Evolutionary conservation across 2,329 filamentous ascomycete species (phyloP).

Genomic region (Cordyceps farinosa): DNA sequence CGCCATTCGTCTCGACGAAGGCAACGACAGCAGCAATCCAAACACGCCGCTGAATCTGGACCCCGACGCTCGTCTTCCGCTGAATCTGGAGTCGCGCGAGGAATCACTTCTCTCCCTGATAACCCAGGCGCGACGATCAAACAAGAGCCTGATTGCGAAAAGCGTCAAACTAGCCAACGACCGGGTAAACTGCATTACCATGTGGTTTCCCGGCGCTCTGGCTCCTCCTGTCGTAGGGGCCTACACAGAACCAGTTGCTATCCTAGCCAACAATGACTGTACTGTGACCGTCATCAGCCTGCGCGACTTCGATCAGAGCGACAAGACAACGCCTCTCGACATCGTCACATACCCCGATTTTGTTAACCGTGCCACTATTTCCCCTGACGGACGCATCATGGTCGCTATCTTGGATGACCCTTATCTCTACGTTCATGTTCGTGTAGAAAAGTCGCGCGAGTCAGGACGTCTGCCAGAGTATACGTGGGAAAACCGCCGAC

Average conservation of each 20-base stretch:
- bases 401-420: slow-evolving; percentile 85
- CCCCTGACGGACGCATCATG: slow-evolving; percentile 77
- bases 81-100: slow-evolving; percentile 33
- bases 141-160: slow-evolving; percentile 46
- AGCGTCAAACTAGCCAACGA: slow-evolving; percentile 55
- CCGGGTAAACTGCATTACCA: slow-evolving; percentile 63
- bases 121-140: slow-evolving; percentile 36
- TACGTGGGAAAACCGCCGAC: slow-evolving; percentile 50
- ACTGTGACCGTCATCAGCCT: slow-evolving; percentile 82
- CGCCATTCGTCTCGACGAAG: slow-evolving; percentile 62
- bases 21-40: slow-evolving; percentile 27
- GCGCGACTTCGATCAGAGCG: slow-evolving; percentile 48
- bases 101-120: slow-evolving; percentile 35
- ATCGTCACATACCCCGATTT: slow-evolving; percentile 73
- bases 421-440: slow-evolving; percentile 76
- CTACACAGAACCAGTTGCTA: slow-evolving; percentile 57
- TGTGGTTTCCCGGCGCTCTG: slow-evolving; percentile 53
- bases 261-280: slow-evolving; percentile 87
- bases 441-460: slow-evolving; percentile 38
- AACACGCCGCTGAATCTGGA: slow-evolving; percentile 31
- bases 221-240: slow-evolving; percentile 31
- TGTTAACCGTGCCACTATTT: slow-evolving; percentile 93
- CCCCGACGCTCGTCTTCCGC: slow-evolving; percentile 32
- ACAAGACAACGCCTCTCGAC: slow-evolving; percentile 57
- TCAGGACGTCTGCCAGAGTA: slow-evolving; percentile 32